phyloP scores from a whole-genome alignment of 331 rosid species.

The Pyracantha coccinea region DNA sequence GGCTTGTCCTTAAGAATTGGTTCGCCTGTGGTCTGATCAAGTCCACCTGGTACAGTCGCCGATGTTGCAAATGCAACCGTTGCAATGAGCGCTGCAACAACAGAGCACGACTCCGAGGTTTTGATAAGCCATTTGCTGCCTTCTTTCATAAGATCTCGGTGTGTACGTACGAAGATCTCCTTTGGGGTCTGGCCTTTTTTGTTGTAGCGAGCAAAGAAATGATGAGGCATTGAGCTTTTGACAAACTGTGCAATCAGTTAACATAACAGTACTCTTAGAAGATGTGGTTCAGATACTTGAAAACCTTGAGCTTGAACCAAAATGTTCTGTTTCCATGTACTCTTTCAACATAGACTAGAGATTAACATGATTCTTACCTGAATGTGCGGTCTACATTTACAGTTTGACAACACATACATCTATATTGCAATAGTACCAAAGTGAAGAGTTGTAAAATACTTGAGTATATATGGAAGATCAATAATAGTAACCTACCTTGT shows the following conservation, averaged over 20 bases:
- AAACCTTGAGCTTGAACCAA: no score
- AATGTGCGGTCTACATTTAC: no score
- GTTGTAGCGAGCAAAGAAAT: slow-evolving; percentile 9
- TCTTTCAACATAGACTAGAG: no score
- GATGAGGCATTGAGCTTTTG: slow-evolving; percentile 17
- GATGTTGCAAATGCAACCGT: slow-evolving; percentile 23
- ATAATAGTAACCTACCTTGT: slow-evolving; percentile 17
- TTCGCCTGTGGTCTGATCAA: neutral
- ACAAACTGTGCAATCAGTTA: slow-evolving; percentile 19
- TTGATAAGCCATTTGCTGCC: slow-evolving; percentile 24
- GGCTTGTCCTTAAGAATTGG: slow-evolving; percentile 7
- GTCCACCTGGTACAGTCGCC: slow-evolving; percentile 20
- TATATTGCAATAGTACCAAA: no score
- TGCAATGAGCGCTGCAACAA: slow-evolving; percentile 41
- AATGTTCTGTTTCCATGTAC: no score
- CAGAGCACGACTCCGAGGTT: slow-evolving; percentile 28
- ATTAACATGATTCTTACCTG: no score
- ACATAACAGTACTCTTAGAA: neutral
- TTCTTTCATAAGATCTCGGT: slow-evolving; percentile 4
- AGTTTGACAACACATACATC: no score
- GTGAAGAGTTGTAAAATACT: neutral
- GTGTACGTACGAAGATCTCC: slow-evolving; percentile 5
- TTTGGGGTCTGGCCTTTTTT: neutral
- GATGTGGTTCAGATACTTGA: neutral
- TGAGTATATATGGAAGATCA: neutral